Percentiles rank a stretch among this genome's conserved stretches.
phyloP scores from a whole-genome alignment of 78 protist species.

The Thecamonas trahens region DNA sequence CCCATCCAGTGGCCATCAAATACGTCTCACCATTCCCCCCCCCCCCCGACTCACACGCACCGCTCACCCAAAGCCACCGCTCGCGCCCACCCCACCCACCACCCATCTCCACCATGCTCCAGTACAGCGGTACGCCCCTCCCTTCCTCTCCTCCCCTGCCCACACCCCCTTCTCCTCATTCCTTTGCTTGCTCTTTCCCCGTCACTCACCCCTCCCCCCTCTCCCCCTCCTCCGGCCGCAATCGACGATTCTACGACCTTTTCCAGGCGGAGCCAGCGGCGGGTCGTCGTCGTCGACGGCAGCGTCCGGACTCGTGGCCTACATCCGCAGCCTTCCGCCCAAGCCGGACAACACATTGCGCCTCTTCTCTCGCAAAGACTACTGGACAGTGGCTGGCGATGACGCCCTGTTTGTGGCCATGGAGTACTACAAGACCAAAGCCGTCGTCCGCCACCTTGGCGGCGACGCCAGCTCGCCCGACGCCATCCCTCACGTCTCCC shows the following conservation, averaged over 20 bases:
- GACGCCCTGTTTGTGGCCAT: constrained; percentile 38
- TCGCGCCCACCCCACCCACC: background rate
- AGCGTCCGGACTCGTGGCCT: background rate
- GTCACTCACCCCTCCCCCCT: background rate
- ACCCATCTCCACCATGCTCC: background rate
- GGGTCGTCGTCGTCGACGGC: background rate
- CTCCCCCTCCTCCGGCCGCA: background rate
- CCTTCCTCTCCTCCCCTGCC: background rate
- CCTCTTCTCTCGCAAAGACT: constrained; percentile 13
- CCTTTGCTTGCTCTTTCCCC: background rate
- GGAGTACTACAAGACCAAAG: constrained; percentile 22
- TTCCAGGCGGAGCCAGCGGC: background rate
- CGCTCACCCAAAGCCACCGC: background rate
- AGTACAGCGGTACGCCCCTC: background rate
- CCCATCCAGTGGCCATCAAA: background rate
- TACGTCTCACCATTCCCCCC: background rate
- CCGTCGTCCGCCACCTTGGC: constrained; percentile 15
- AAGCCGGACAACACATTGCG: no score
- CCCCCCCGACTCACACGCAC: background rate
- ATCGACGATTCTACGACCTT: background rate
- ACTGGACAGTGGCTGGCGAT: constrained; percentile 29
- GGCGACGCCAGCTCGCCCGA: background rate
- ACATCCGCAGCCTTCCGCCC: background rate
- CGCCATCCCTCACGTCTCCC: constrained; percentile 3
- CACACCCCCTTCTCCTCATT: background rate